Conservation (phyloP, 2,329 filamentous ascomycete species). For the Paecilomyces sp. region DNA sequence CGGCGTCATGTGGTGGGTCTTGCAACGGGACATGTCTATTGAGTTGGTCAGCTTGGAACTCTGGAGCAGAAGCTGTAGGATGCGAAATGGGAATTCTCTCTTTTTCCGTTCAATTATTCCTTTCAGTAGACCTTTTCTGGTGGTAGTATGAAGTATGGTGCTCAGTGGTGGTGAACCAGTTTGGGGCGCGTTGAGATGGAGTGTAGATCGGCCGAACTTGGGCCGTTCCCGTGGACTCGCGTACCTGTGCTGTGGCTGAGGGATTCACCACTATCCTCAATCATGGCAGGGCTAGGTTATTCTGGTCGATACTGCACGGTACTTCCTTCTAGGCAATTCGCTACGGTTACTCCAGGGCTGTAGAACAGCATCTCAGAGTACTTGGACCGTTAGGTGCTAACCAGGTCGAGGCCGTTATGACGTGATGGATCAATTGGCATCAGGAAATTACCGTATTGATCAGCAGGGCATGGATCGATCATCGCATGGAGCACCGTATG, state of each 20-base stretch:
- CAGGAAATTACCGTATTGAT: neutral
- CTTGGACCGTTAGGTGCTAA: too few relatives aligned
- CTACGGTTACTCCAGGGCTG: too few relatives aligned
- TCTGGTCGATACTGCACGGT: neutral
- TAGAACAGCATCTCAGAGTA: too few relatives aligned
- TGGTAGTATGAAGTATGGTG: neutral
- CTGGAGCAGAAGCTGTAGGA: neutral
- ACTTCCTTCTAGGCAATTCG: neutral
- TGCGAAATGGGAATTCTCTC: constrained; percentile 1
- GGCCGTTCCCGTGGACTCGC: neutral
- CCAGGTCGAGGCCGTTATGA: neutral
- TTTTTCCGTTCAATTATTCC: neutral
- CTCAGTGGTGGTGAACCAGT: too few relatives aligned
- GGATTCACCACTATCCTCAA: neutral
- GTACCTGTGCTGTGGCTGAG: neutral
- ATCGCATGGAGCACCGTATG: too few relatives aligned
- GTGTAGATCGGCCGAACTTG: neutral
- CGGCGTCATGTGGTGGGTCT: constrained; percentile 32
- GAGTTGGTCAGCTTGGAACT: constrained; percentile 1
- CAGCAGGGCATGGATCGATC: neutral
- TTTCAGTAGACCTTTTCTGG: neutral
- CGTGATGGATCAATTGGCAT: neutral
- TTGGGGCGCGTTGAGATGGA: neutral
- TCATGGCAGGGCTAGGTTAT: neutral
- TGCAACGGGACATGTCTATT: constrained; percentile 18